These are phyloP conservation scores for Suzukiozyma palmioleophila DNA, from an alignment of 1,139 yeast species.

Conservation along the genomic window DNA sequence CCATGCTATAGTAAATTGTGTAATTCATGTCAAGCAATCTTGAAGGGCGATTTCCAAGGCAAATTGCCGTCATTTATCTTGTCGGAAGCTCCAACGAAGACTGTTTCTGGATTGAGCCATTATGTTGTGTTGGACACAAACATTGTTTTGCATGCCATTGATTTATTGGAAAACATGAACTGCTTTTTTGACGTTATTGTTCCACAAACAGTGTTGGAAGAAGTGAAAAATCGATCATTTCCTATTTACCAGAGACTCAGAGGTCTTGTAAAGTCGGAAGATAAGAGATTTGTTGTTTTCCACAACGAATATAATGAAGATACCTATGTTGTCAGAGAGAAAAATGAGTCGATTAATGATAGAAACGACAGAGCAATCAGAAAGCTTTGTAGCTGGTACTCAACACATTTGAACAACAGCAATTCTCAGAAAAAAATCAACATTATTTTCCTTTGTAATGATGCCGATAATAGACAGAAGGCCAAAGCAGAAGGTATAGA, in stretches of 20 bases:
- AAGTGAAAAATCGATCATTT: constrained; percentile 80
- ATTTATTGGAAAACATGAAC: constrained; percentile 70
- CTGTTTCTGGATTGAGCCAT: constrained; percentile 44
- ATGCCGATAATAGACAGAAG: constrained; percentile 58
- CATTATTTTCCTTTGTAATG: constrained; percentile 72
- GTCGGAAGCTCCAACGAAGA: constrained; percentile 44
- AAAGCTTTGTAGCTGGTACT: constrained; percentile 67
- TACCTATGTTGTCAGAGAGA: constrained; percentile 61
- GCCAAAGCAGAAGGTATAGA: constrained; percentile 53
- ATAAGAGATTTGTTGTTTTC: constrained; percentile 82
- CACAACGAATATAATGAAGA: constrained; percentile 85
- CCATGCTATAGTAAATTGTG: constrained; percentile 84
- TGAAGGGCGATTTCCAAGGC: constrained; percentile 54
- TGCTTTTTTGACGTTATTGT: constrained; percentile 86
- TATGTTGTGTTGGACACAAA: constrained; percentile 87
- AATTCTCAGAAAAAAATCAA: constrained; percentile 36
- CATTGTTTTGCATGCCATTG: constrained; percentile 84
- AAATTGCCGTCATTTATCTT: constrained; percentile 47
- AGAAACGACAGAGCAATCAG: constrained; percentile 91
- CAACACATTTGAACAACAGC: constrained; percentile 49
- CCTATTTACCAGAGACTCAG: constrained; percentile 87
- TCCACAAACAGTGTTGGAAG: constrained; percentile 93
- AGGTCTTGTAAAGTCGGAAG: constrained; percentile 69
- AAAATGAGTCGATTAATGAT: constrained; percentile 78
- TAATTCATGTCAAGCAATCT: constrained; percentile 51